Percentiles rank a stretch among this genome's conserved stretches.
Evolutionary conservation across 306 rosid genomes (phyloP).

Genomic region (Aeschynomene evenia): DNA sequence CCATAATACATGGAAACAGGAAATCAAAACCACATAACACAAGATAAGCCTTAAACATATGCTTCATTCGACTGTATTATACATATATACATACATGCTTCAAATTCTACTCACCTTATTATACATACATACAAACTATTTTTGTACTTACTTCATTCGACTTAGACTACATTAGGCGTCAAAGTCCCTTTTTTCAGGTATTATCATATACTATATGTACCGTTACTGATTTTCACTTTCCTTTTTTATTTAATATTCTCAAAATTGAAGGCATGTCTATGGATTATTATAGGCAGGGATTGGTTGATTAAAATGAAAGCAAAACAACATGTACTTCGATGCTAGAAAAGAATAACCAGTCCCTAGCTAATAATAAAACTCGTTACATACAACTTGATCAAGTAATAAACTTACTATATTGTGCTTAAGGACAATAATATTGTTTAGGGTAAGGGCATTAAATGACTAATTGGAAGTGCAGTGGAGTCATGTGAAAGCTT

Average conservation of each 20-base stretch:
- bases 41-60: too few species aligned
- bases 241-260: not conserved
- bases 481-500: constrained; percentile 9
- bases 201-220: too few species aligned
- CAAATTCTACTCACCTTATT: too few species aligned
- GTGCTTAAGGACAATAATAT: not conserved
- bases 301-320: not conserved
- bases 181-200: too few species aligned
- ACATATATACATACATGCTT: too few species aligned
- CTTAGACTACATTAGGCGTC: too few species aligned
- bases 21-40: too few species aligned
- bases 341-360: not conserved
- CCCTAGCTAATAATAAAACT: not conserved
- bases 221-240: too few species aligned
- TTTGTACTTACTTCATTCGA: too few species aligned
- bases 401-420: not conserved
- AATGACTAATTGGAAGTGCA: not conserved
- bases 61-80: too few species aligned
- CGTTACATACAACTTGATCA: not conserved
- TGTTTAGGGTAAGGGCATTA: not conserved
- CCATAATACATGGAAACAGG: too few species aligned
- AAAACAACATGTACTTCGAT: not conserved
- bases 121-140: too few species aligned
- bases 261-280: not conserved
- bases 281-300: not conserved